Evolutionary conservation across 257 asterid species (phyloP), one percentile per base, ranked within the genome.

Genomic region (Primulina tabacum): DNA sequence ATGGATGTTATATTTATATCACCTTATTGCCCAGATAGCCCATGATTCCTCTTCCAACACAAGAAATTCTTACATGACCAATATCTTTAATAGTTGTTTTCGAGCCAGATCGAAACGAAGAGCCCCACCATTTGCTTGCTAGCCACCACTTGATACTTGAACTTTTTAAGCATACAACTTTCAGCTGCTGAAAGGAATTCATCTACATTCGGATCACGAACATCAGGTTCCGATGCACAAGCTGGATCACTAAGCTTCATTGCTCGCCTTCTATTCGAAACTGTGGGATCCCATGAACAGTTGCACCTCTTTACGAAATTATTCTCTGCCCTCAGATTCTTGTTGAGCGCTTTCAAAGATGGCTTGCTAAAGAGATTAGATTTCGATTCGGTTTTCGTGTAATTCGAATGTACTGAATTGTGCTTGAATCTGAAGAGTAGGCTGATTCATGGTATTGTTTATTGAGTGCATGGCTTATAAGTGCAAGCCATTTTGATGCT

Each of bases 101-200:
- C 94, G 74, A 11, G 89, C 94, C 99, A 93, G 1, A 93, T 43
- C 0, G 99, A 79, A 7, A 93, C 81, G 57, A 90, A 93, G 1
- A 93, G 62, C 8, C 99, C 99, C 35, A 93, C 99, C 99, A 93
- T 93, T 68, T 93, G 97, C 82, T 90, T 93, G 81, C 89, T 86
- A 0, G 94, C 92, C 0, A 93, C 76, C 1, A 93, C 86, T 12
- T 82, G 84, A 47, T 93, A 89, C 18, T 76, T 65, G 16, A 77
- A 32, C 4, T 5, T 32, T 32, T 32, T 32, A 32, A 32, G 34
- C 34, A 32, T 32, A 5, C 6, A 32, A 32, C 34, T 32, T 32
- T 32, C 34, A 32, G 34, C 34, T 32, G 34, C 62, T 1, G 82
- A 68, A 30, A 73, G 72, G 32, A 76, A 75, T 0, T 82, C 83